Percentiles rank a stretch among this genome's conserved stretches.
Conservation (phyloP, 768 basidiomycete species). For the Agrocybe praecox region DNA sequence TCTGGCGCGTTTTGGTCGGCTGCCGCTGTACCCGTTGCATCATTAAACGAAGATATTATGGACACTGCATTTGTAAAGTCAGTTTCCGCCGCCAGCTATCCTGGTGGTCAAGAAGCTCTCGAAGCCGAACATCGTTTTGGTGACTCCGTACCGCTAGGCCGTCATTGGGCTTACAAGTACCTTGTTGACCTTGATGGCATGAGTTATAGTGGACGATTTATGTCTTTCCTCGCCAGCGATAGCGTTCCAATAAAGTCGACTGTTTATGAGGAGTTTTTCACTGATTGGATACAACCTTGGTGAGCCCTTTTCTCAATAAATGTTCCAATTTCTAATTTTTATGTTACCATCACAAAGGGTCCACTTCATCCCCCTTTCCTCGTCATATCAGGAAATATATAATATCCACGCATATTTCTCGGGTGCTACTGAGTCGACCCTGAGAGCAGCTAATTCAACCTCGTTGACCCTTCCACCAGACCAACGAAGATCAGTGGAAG, state of each 20-base stretch:
- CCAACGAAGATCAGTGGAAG: conserved; percentile 48
- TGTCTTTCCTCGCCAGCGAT: conserved; percentile 84
- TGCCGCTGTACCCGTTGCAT: conserved; percentile 55
- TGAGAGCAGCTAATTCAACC: conserved; percentile 56
- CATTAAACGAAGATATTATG: conserved; percentile 81
- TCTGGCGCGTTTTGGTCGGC: conserved; percentile 66
- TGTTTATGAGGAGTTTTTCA: conserved; percentile 89
- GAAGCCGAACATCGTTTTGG: conserved; percentile 67
- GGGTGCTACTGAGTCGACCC: conserved; percentile 67
- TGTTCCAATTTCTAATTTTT: background rate
- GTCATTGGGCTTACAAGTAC: conserved; percentile 94
- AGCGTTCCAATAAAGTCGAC: conserved; percentile 90
- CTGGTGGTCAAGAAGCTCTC: conserved; percentile 72
- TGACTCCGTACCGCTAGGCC: conserved; percentile 77
- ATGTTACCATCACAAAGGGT: conserved; percentile 52
- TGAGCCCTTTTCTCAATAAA: conserved; percentile 10
- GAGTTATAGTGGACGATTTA: conserved; percentile 91
- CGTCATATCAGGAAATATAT: conserved; percentile 89
- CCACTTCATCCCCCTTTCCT: conserved; percentile 92
- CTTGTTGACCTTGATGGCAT: conserved; percentile 93
- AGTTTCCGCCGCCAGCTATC: conserved; percentile 70
- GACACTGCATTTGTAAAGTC: conserved; percentile 85
- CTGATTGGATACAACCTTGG: conserved; percentile 92
- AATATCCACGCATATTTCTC: conserved; percentile 94
- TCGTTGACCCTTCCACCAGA: conserved; percentile 31